Base-by-base conservation (phyloP, 2,329 filamentous ascomycete species). In the Triangularia setosa region DNA sequence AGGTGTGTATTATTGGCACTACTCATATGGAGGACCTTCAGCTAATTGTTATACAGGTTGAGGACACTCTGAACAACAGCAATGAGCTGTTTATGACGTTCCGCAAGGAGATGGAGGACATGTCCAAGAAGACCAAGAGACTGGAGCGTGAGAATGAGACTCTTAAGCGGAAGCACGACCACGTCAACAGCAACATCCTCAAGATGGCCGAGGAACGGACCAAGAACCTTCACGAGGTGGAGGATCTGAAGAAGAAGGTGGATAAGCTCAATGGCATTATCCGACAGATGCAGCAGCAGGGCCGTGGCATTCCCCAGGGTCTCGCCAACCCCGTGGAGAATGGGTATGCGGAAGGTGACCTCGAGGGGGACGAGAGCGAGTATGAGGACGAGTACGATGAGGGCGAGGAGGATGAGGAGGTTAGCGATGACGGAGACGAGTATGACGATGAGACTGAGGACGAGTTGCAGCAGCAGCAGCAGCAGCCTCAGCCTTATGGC, bases 101-200 rank as follows among this genome's bases (percentile, higher is more conserved):
- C 79, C 87, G 94, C 62, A 97, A 97, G 80, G 95, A 98, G 79
- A 98, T 98, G 93, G 95, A 98, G 79, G 95, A 98, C 74, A 98
- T 98, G 93, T 97, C 93, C 0, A 97, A 97, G 81, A 98, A 98
- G 81, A 97, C 94, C 5, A 97, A 97, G 78, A 89, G 93, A 25
- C 82, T 99, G 61, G 95, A 99, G 77, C 97, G 97, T 79, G 95
- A 99, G 74, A 98, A 99, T 73, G 90, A 95, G 71, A 90, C 87
- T 18, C 84, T 97, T 60, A 96, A 92, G 69, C 87, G 94, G 63
- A 97, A 97, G 77, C 94, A 97, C 76, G 93, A 97, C 72, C 88
- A 92, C 57, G 96, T 93, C 25, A 95, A 95, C 73, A 89, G 91
- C 69, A 98, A 97, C 77, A 97, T 99, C 74, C 87, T 97, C 65